Percentiles rank a stretch among this genome's conserved stretches.
Conservation (phyloP, 1,284 basidiomycete genomes). For the Ustilago hordei region DNA sequence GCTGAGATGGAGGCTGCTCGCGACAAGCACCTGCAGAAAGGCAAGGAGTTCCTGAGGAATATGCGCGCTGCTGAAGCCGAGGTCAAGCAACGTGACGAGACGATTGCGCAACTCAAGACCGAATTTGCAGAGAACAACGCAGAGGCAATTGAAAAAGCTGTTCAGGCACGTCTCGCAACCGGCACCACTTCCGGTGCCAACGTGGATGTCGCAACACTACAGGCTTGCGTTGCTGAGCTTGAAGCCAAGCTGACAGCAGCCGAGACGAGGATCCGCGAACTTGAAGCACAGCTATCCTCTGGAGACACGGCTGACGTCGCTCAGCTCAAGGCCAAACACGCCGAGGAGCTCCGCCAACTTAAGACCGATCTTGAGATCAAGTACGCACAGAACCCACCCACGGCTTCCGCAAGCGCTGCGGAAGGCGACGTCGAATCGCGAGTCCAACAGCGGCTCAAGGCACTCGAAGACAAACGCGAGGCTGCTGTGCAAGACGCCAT, state of each 20-base stretch:
- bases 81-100: conserved; percentile 52
- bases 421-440: conserved; percentile 37
- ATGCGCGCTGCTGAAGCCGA: conserved; percentile 51
- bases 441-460: conserved; percentile 48
- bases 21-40: conserved; percentile 54
- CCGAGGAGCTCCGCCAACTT: conserved; percentile 42
- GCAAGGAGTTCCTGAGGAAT: conserved; percentile 47
- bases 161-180: conserved; percentile 38
- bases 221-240: conserved; percentile 59
- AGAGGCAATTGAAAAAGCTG: conserved; percentile 56
- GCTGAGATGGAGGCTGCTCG: conserved; percentile 19
- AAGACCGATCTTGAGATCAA: conserved; percentile 38
- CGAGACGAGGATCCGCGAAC: conserved; percentile 47
- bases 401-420: background rate
- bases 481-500: conserved; percentile 42
- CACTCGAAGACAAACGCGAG: conserved; percentile 50
- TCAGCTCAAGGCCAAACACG: conserved; percentile 45
- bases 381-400: conserved; percentile 19
- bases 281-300: conserved; percentile 43
- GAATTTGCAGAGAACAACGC: conserved; percentile 54
- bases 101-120: conserved; percentile 47
- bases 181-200: conserved; percentile 13
- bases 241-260: conserved; percentile 52
- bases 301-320: conserved; percentile 26
- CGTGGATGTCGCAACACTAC: conserved; percentile 25